These are phyloP conservation scores for Phlyctochytrium arcticum DNA, from an alignment of 192 early-diverging fungal genomes.

Conservation along the genomic window DNA sequence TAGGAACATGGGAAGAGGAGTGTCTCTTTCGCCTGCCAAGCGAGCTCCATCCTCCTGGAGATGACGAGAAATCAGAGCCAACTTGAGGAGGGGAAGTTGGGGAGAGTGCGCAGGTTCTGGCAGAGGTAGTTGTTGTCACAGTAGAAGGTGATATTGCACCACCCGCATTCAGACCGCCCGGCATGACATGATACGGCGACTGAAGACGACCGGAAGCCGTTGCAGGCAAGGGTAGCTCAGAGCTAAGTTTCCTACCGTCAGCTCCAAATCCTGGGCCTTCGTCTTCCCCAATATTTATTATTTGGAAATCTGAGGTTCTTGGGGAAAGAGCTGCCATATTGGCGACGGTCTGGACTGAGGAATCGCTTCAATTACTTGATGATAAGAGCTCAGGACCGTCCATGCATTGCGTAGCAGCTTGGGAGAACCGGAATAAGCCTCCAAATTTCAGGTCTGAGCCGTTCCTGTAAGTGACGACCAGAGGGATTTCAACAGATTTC, in stretches of 20 bases:
- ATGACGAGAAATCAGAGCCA: not conserved
- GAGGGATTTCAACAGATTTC: no score
- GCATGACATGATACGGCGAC: not conserved
- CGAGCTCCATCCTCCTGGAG: not conserved
- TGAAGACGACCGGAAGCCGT: slow-evolving; percentile 3
- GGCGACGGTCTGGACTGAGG: no score
- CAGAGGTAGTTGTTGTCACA: not conserved
- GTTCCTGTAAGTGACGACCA: no score
- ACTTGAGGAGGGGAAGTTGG: not conserved
- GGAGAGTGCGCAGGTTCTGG: not conserved
- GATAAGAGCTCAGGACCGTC: no score
- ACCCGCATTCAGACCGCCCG: not conserved
- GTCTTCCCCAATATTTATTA: slow-evolving; percentile 3
- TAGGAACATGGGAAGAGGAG: not conserved
- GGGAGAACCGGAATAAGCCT: no score
- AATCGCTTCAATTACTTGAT: no score
- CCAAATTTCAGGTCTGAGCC: no score
- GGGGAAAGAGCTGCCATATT: not conserved
- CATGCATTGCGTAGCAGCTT: no score
- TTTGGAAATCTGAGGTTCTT: not conserved
- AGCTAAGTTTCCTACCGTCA: not conserved
- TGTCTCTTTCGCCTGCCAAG: not conserved
- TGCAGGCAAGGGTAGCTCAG: slow-evolving; percentile 14
- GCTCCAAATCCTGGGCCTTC: not conserved
- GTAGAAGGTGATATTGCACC: not conserved